Evolutionary conservation across 23 red algal species (phyloP).

Genomic region (Pyropia haitanensis): DNA sequence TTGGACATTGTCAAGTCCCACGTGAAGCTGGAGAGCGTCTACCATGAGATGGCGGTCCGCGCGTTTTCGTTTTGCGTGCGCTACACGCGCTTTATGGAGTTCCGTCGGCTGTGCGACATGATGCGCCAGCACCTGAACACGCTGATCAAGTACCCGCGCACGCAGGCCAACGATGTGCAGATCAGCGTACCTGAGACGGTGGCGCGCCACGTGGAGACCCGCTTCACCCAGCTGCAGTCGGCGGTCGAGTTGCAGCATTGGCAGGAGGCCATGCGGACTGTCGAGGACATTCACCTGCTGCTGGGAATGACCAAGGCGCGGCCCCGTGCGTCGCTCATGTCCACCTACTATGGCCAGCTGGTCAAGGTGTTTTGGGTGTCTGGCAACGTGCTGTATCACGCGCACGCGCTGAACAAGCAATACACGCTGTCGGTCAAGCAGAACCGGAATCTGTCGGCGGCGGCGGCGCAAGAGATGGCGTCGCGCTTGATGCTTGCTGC

Average conservation of each 20-base stretch:
- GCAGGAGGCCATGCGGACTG: conserved; percentile 94
- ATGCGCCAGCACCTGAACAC: conserved; percentile 89
- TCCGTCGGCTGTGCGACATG: conserved; percentile 93
- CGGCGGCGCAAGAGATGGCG: conserved; percentile 61
- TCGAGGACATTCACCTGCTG: conserved; percentile 92
- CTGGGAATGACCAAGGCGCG: conserved; percentile 59
- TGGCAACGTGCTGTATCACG: conserved; percentile 85
- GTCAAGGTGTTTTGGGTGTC: conserved; percentile 90
- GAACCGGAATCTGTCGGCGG: conserved; percentile 56
- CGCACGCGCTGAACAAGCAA: conserved; percentile 70
- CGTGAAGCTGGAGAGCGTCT: conserved; percentile 77
- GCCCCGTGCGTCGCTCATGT: conserved; percentile 62
- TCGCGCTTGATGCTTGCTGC: conserved; percentile 72
- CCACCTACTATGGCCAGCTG: conserved; percentile 82
- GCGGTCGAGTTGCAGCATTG: conserved; percentile 76
- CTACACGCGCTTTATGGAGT: conserved; percentile 82
- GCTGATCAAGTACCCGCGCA: conserved; percentile 67
- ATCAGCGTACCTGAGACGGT: conserved; percentile 71
- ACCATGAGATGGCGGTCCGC: conserved; percentile 78
- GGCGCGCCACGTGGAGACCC: conserved; percentile 78
- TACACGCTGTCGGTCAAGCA: conserved; percentile 77
- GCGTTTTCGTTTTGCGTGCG: conserved; percentile 82
- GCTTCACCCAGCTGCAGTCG: conserved; percentile 77
- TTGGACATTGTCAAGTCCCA: conserved; percentile 94
- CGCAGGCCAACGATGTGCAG: conserved; percentile 77